Base-by-base conservation (phyloP, 2,329 filamentous ascomycete genomes). In the Paraphaeosphaeria sporulosa region DNA sequence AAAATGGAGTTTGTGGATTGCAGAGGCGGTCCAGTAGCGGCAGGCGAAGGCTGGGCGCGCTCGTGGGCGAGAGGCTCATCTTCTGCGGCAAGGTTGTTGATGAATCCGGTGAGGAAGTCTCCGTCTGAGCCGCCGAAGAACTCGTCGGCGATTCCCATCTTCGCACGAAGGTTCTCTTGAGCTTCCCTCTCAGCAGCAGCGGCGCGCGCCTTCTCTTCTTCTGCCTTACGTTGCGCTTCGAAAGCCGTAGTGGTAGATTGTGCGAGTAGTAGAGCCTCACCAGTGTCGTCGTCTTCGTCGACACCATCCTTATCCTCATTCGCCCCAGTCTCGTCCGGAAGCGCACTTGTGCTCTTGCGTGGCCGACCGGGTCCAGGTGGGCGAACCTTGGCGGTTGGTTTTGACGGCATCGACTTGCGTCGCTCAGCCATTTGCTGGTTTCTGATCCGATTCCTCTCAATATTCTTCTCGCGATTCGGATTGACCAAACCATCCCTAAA, bases 401-500 rank as follows among this genome's bases (percentile, higher is more conserved):
- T 69, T 9, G 53, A 52, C 21, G 68, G 67, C 68, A 74, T 71
- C 0, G 66, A 70, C 57, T 69, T 71, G 42, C 67, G 62, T 46
- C 68, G 69, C 58, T 73, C 66, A 9, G 69, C 62, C 25, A 67
- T 61, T 50, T 66, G 59, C 6, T 63, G 60, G 9, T 71, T 62
- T 21, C 68, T 63, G 50, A 64, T 59, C 3, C 65, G 61, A 13
- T 67, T 64, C 7, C 68, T 67, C 38, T 74, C 65, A 19, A 61
- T 63, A 10, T 68, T 69, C 40, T 62, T 70, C 46, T 73, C 67
- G 54, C 78, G 65, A 62, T 67, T 59, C 2, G 71, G 67, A 48
- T 72, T 70, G 30, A 71, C 53, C 58, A 66, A 48, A 15, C 79
- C 72, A 38, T 81, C 79, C 46, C 74, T 75, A 60, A 78, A 80